phyloP scores from a whole-genome alignment of 2,329 filamentous ascomycete genomes.

The Ophiostoma ulmi region DNA sequence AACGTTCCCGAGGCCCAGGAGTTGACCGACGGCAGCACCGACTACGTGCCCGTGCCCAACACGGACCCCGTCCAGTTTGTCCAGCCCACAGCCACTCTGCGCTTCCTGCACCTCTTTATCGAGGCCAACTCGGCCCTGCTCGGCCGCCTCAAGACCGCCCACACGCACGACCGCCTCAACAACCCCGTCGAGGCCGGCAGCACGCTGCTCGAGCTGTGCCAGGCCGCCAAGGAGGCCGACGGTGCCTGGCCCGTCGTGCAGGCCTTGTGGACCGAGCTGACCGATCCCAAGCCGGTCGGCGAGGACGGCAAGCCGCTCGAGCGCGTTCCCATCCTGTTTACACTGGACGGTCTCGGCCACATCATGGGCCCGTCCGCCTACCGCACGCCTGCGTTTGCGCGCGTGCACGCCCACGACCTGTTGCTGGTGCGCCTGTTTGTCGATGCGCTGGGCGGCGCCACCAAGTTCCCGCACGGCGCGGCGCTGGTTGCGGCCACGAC shows the following conservation, averaged over 20 bases:
- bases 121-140: conserved; percentile 68
- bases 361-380: conserved; percentile 77
- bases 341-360: conserved; percentile 73
- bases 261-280: conserved; percentile 75
- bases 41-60: conserved; percentile 66
- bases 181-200: conserved; percentile 59
- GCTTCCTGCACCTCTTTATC: conserved; percentile 66
- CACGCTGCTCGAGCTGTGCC: conserved; percentile 63
- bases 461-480: conserved; percentile 64
- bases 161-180: conserved; percentile 42
- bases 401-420: conserved; percentile 83
- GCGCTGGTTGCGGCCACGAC: conserved; percentile 70
- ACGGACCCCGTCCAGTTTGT: conserved; percentile 59
- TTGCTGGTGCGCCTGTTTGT: conserved; percentile 69
- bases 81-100: conserved; percentile 72
- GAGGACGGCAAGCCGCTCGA: conserved; percentile 28
- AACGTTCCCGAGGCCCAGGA: conserved; percentile 86
- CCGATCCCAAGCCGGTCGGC: conserved; percentile 37
- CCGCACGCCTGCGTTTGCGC: conserved; percentile 61
- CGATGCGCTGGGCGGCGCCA: conserved; percentile 61
- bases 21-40: conserved; percentile 70
- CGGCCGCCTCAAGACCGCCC: conserved; percentile 42
- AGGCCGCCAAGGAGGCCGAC: conserved; percentile 68
- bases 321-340: conserved; percentile 61
- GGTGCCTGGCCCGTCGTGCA: conserved; percentile 74